Base-by-base conservation (phyloP, 495 filamentous ascomycete species). In the Hypoxylon subgilvum region DNA sequence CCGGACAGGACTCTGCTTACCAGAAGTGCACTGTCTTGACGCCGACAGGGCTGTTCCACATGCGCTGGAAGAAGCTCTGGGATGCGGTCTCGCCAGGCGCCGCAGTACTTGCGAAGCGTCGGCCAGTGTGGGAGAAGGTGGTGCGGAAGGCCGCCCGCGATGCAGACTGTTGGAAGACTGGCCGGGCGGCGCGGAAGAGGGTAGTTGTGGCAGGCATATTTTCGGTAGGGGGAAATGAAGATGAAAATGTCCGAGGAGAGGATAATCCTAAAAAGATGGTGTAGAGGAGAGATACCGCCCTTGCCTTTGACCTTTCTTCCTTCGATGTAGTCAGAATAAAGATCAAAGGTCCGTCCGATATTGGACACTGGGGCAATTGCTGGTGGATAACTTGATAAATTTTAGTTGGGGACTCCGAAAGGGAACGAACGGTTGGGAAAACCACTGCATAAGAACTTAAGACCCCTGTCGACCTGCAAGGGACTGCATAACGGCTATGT, bases 21-120 rank as follows among this genome's bases (percentile, higher is more conserved):
- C 94, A 98, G 79, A 98, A 98, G 75, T 98, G 94, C 69, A 98
- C 92, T 50, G 94, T 98, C 86, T 96, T 96, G 27, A 95, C 69
- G 21, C 92, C 92, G 49, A 96, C 76, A 13, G 89, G 88, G 75
- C 89, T 91, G 73, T 91, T 87, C 89, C 88, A 95, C 73, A 93
- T 78, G 70, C 83, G 84, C 78, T 84, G 82, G 70, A 89, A 79
- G 66, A 76, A 83, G 67, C 74, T 85, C 72, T 86, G 77, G 62
- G 80, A 71, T 13, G 73, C 74, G 13, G 55, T 39, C 16, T 63
- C 64, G 6, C 52, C 53, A 34, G 73, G 69, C 36, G 76, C 67
- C 35, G 82, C 76, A 27, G 85, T 84, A 72, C 81, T 88, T 69
- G 88, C 84, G 69, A 84, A 89, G 43, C 87, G 85, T 65, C 80